phyloP scores from a whole-genome alignment of 2,329 filamentous ascomycete species.

The Endothia cerciana region DNA sequence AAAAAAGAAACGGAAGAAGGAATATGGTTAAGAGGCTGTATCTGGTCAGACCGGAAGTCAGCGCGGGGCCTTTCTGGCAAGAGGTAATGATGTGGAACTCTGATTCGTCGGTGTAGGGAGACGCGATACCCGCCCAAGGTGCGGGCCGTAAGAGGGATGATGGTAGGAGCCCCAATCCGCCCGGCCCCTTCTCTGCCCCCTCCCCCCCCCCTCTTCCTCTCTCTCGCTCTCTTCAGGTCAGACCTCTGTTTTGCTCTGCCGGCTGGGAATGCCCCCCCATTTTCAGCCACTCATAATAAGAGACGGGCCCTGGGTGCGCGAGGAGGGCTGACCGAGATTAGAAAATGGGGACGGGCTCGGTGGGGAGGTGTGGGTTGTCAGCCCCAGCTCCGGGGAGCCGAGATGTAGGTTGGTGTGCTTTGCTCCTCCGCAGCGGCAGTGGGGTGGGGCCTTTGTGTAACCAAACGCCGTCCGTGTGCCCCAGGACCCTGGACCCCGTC shows the following conservation, averaged over 20 bases:
- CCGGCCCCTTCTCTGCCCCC: not conserved
- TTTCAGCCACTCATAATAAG: not conserved
- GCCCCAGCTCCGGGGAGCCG: not conserved
- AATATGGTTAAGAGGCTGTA: not conserved
- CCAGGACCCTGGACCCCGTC: not conserved
- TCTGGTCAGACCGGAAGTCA: not conserved
- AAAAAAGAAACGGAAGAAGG: not conserved
- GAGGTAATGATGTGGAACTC: no score
- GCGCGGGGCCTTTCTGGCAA: not conserved
- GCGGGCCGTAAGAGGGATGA: no score
- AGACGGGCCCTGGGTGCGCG: not conserved
- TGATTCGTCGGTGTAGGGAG: no score
- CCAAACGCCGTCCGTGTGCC: not conserved
- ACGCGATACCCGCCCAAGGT: no score
- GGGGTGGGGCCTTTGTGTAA: not conserved
- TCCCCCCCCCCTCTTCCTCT: not conserved
- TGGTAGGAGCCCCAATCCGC: no score
- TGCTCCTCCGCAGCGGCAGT: not conserved
- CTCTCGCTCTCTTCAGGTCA: not conserved
- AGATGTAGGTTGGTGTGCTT: not conserved
- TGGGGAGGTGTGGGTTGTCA: not conserved
- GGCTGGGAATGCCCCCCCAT: not conserved
- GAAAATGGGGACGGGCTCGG: not conserved
- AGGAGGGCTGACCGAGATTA: not conserved
- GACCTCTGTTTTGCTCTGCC: constrained; percentile 7